Evolutionary conservation across 2,329 filamentous ascomycete genomes (phyloP), one percentile per base, ranked within the genome.

Genomic region (Cercospora berteroae): DNA sequence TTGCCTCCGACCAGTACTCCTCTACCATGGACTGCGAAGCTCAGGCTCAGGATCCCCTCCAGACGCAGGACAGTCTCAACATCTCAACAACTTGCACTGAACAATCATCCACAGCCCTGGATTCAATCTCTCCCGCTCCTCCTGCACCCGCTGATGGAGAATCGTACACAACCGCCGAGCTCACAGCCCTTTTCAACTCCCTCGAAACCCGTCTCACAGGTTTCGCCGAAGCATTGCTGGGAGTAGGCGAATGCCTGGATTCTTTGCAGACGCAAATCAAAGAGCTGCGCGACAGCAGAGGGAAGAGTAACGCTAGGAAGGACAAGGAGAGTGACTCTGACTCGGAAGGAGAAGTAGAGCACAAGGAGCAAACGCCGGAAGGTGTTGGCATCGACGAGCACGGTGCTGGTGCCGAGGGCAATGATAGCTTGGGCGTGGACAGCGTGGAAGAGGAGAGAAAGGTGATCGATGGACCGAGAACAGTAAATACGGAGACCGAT

Each of bases 171-270:
- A 60, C 33, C 20, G 6, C 57, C 12, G 57, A 60, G 44, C 57
- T 60, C 2, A 60, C 33, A 1, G 1, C 57, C 1, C n/a, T 60
- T 18, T 50, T 62, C 60, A 27, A 9, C 1, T 13, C 29, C n/a
- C 25, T 62, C 27, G 60, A 62, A 55, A 20, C 39, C 2, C 12
- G 60, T 29, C 39, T 62, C 6, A 33, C 60, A 18, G 60, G 60
- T 2, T 62, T 16, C 39, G 60, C 60, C 1, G 39, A 62, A 50
- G 48, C 39, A 4, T 31, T 62, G 9, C 42, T 62, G 4, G 60
- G 60, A 2, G 39, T 62, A n/a, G 60, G 39, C n/a, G 27, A 29
- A 10, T 62, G 60, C 23, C 16, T 62, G 23, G 60, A 62, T n/a
- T 25, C 16, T 62, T 52, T 62, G 44, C 60, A 62, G 13, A 2